Evolutionary conservation across 1,139 yeast species (phyloP).

Genomic region (Suhomyces yuchorum): DNA sequence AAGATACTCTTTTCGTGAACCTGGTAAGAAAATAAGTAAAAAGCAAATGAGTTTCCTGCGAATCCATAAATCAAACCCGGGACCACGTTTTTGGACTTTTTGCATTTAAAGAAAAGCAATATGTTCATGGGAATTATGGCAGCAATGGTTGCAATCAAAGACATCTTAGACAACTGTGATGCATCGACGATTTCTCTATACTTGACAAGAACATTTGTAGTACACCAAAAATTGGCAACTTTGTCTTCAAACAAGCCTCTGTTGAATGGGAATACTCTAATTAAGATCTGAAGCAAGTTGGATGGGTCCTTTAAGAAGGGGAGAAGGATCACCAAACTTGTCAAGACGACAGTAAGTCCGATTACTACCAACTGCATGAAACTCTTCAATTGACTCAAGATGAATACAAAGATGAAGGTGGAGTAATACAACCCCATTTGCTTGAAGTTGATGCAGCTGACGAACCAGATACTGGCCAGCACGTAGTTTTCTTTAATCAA

Average conservation of each 20-base stretch:
- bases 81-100: slow-evolving; percentile 22
- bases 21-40: slow-evolving; percentile 88
- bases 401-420: slow-evolving; percentile 80
- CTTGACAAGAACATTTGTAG: slow-evolving; percentile 75
- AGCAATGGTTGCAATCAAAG: slow-evolving; percentile 63
- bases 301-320: slow-evolving; percentile 53
- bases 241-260: slow-evolving; percentile 98
- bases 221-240: slow-evolving; percentile 97
- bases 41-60: slow-evolving; percentile 83
- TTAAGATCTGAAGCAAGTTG: slow-evolving; percentile 39
- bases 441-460: slow-evolving; percentile 77
- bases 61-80: slow-evolving; percentile 61
- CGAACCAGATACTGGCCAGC: slow-evolving; percentile 78
- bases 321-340: slow-evolving; percentile 54
- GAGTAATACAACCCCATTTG: slow-evolving; percentile 96
- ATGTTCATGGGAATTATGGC: slow-evolving; percentile 60
- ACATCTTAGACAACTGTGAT: slow-evolving; percentile 60
- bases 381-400: slow-evolving; percentile 41
- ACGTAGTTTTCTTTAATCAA: slow-evolving; percentile 64
- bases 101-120: slow-evolving; percentile 22
- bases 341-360: slow-evolving; percentile 59
- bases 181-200: slow-evolving; percentile 58
- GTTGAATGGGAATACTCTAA: slow-evolving; percentile 85
- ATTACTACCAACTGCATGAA: slow-evolving; percentile 58
- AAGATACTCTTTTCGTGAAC: slow-evolving; percentile 91